These are phyloP conservation scores for Phytophthora tentaculata DNA, from an alignment of 352 stramenopile genomes.

Conservation along the genomic window DNA sequence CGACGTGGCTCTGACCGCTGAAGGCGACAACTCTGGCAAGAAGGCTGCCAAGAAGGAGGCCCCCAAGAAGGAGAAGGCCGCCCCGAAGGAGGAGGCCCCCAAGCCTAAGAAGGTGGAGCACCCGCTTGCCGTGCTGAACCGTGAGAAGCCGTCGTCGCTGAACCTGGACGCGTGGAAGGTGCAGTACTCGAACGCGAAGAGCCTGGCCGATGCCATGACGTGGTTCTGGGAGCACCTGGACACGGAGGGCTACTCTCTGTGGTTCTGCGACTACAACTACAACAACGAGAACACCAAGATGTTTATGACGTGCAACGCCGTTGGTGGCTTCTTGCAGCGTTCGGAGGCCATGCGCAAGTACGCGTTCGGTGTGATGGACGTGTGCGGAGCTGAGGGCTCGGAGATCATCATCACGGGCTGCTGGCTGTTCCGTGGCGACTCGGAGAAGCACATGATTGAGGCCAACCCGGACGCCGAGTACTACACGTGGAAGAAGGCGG, in stretches of 20 bases:
- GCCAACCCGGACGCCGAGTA: conserved; percentile 56
- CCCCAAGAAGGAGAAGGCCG: conserved; percentile 56
- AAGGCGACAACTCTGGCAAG: conserved; percentile 56
- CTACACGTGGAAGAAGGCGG: conserved; percentile 92
- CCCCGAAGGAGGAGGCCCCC: conserved; percentile 46
- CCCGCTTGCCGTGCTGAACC: conserved; percentile 32
- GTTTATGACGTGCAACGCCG: conserved; percentile 95
- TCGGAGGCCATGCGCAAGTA: conserved; percentile 93
- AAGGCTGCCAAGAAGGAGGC: conserved; percentile 38
- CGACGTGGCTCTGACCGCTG: conserved; percentile 44
- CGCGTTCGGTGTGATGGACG: conserved; percentile 90
- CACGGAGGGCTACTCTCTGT: conserved; percentile 90
- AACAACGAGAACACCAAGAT: conserved; percentile 90
- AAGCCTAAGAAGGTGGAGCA: conserved; percentile 87
- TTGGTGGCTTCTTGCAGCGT: conserved; percentile 93
- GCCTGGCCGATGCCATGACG: conserved; percentile 87
- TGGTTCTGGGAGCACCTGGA: conserved; percentile 93
- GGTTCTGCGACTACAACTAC: conserved; percentile 53
- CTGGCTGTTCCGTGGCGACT: conserved; percentile 92
- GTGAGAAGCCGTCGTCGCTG: conserved; percentile 79
- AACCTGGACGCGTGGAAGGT: conserved; percentile 93
- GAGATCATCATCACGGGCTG: conserved; percentile 90
- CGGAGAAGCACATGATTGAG: conserved; percentile 85
- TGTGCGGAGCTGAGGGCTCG: conserved; percentile 63
- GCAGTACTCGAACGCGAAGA: conserved; percentile 91